phyloP scores from a whole-genome alignment of 1,284 basidiomycete genomes.

The Albatrellus sp. region DNA sequence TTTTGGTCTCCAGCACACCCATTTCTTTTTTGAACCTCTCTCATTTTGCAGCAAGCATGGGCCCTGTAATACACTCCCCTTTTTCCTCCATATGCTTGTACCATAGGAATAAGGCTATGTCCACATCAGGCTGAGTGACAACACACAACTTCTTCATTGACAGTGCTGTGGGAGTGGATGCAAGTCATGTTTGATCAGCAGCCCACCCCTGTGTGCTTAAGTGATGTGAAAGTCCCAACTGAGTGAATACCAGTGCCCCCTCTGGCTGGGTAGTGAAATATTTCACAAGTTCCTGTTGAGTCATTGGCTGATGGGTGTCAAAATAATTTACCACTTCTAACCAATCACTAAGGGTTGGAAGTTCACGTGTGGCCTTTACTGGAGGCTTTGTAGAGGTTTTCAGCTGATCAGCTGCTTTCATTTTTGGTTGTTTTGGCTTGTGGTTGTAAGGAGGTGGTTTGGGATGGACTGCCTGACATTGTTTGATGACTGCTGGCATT shows the following conservation, averaged over 20 bases:
- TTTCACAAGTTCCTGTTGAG: conserved; percentile 14
- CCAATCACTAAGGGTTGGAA: conserved; percentile 18
- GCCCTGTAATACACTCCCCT: conserved; percentile 14
- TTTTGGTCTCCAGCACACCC: conserved; percentile 17
- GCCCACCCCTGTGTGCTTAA: neutral
- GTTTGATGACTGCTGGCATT: too few species aligned
- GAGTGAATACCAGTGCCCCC: neutral
- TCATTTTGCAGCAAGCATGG: conserved; percentile 20
- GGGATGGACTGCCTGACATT: too few species aligned
- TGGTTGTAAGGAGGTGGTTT: too few species aligned
- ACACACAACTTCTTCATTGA: conserved; percentile 13
- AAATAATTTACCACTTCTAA: conserved; percentile 14
- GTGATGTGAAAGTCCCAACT: neutral
- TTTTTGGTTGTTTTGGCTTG: too few species aligned
- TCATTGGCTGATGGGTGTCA: conserved; percentile 13
- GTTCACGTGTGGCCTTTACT: neutral
- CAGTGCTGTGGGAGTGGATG: conserved; percentile 13
- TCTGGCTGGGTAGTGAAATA: conserved; percentile 13
- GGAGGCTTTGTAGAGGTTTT: too few species aligned
- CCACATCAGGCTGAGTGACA: conserved; percentile 19
- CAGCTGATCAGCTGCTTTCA: too few species aligned
- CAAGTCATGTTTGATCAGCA: conserved; percentile 8
- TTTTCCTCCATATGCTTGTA: conserved; percentile 17
- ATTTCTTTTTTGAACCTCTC: conserved; percentile 17
- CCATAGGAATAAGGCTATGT: conserved; percentile 20